Conservation (phyloP, 192 early-diverging fungal genomes). For the Rhizophagus sp. region DNA sequence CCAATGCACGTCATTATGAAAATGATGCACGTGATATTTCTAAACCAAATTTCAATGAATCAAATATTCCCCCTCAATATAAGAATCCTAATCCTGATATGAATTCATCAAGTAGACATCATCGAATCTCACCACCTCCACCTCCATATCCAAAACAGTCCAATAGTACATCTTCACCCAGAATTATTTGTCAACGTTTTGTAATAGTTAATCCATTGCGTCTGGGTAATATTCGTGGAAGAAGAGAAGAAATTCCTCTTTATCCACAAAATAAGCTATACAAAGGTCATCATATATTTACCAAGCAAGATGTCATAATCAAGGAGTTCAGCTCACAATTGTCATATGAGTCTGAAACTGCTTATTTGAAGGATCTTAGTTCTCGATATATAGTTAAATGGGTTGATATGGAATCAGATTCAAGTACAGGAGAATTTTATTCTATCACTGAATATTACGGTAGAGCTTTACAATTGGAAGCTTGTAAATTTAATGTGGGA, state of each 20-base stretch:
- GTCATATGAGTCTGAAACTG: neutral
- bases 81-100: neutral
- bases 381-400: neutral
- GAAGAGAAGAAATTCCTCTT: neutral
- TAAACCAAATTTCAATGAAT: too few species aligned
- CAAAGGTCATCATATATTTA: neutral
- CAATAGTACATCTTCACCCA: neutral
- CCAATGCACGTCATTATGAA: too few species aligned
- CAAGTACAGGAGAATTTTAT: neutral
- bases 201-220: neutral
- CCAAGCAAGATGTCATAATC: neutral
- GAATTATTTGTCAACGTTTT: neutral
- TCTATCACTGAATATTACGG: neutral
- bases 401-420: neutral
- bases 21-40: too few species aligned
- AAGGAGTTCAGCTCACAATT: neutral
- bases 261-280: neutral
- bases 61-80: neutral
- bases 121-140: neutral
- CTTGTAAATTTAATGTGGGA: neutral
- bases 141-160: neutral
- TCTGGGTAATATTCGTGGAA: neutral
- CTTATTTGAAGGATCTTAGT: neutral
- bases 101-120: neutral
- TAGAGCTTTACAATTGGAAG: neutral